phyloP scores from a whole-genome alignment of 2,329 filamentous ascomycete genomes.

The Lecanicillium sp. region DNA sequence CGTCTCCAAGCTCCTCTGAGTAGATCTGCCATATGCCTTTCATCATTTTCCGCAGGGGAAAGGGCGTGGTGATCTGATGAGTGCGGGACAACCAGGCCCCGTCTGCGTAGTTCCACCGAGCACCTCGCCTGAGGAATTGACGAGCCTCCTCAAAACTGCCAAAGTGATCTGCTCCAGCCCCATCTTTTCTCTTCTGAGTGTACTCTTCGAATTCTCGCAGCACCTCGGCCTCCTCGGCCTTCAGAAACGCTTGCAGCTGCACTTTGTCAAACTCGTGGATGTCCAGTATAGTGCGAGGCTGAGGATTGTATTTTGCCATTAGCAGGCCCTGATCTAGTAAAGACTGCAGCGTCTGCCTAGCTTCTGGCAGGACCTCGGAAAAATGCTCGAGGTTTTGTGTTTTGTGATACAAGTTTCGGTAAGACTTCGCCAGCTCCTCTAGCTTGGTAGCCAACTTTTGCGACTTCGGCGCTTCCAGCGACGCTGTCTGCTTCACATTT shows the following conservation, averaged over 20 bases:
- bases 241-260: background rate
- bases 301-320: background rate
- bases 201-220: background rate
- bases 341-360: background rate
- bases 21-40: slow-evolving; percentile 36
- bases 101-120: slow-evolving; percentile 32
- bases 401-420: background rate
- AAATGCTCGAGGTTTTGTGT: background rate
- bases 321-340: background rate
- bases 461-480: no score
- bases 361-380: background rate
- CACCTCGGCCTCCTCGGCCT: no score
- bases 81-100: slow-evolving; percentile 40
- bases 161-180: background rate
- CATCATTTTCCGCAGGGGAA: slow-evolving; percentile 22
- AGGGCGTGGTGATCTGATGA: slow-evolving; percentile 34
- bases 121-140: background rate
- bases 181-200: background rate
- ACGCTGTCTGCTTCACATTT: no score
- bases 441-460: no score
- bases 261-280: background rate
- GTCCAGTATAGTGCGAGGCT: background rate
- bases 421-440: background rate
- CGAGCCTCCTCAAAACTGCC: background rate
- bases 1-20: slow-evolving; percentile 42